A percentile compares a stretch with the other conserved stretches of the same genome.
Conservation (phyloP, 495 filamentous ascomycete species). For the Margaritispora aquatica region DNA sequence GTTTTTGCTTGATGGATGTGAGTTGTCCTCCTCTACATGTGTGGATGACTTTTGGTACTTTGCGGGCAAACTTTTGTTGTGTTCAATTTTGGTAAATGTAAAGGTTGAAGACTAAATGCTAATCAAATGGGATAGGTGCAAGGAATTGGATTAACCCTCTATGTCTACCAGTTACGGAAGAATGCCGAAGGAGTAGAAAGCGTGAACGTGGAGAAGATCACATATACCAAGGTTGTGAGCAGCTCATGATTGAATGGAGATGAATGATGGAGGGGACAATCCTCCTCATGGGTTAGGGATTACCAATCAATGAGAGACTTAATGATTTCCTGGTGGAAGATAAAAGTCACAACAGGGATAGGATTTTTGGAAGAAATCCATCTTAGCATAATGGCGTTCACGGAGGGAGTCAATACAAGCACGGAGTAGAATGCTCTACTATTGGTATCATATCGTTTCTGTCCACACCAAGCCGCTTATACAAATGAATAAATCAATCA, state of each 20-base stretch:
- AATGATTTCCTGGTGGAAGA: too few species aligned
- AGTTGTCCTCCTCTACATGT: too few species aligned
- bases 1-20: conserved; percentile 99
- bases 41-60: too few species aligned
- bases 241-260: conserved; percentile 15
- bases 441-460: conserved; percentile 20
- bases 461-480: background rate
- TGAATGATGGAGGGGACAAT: background rate
- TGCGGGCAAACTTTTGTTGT: too few species aligned
- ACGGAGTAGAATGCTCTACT: conserved; percentile 14
- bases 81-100: too few species aligned
- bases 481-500: background rate
- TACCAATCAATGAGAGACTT: too few species aligned
- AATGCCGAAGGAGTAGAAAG: conserved; percentile 84
- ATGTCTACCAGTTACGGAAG: conserved; percentile 93
- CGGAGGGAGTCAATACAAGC: background rate
- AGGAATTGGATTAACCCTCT: conserved; percentile 92
- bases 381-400: background rate
- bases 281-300: background rate
- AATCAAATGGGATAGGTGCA: conserved; percentile 60
- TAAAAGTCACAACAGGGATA: too few species aligned
- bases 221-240: conserved; percentile 77
- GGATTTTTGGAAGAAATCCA: background rate
- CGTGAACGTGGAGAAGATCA: conserved; percentile 96
- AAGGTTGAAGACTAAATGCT: background rate